A percentile compares a stretch with the other conserved stretches of the same genome.
phyloP scores from a whole-genome alignment of 306 rosid species.

The Ceratonia siliqua region DNA sequence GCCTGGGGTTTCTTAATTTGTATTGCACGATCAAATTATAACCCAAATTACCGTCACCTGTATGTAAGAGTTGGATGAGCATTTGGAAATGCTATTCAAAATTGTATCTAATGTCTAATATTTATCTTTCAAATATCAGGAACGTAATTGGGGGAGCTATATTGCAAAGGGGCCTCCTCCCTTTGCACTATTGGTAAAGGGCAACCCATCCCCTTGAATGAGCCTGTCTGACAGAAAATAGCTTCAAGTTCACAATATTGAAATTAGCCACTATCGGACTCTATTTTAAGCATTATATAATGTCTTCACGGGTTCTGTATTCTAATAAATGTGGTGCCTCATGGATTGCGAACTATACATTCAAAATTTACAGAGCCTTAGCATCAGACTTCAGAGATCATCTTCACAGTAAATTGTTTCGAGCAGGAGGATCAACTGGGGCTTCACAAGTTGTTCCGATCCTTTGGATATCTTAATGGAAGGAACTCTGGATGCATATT shows the following conservation, averaged over 20 bases:
- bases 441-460: constrained; percentile 3
- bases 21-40: neutral
- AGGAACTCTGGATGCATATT: neutral
- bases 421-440: neutral
- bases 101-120: too few relatives aligned
- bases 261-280: neutral
- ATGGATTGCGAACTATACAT: neutral
- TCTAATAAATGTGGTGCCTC: neutral
- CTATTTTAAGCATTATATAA: constrained; percentile 20
- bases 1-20: neutral
- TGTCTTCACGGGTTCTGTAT: neutral
- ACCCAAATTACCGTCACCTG: too few relatives aligned
- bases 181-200: too few relatives aligned
- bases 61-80: too few relatives aligned
- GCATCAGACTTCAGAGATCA: constrained; percentile 15
- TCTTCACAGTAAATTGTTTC: neutral
- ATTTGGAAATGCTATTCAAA: too few relatives aligned
- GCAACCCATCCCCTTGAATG: too few relatives aligned
- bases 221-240: neutral
- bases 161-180: too few relatives aligned
- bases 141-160: neutral
- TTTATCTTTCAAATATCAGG: too few relatives aligned
- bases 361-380: neutral
- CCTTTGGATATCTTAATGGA: neutral
- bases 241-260: neutral